Percentiles rank a stretch among this genome's conserved stretches.
These are phyloP conservation scores for Psilocybe cyanescens DNA, from an alignment of 768 basidiomycete species.

Conservation along the genomic window DNA sequence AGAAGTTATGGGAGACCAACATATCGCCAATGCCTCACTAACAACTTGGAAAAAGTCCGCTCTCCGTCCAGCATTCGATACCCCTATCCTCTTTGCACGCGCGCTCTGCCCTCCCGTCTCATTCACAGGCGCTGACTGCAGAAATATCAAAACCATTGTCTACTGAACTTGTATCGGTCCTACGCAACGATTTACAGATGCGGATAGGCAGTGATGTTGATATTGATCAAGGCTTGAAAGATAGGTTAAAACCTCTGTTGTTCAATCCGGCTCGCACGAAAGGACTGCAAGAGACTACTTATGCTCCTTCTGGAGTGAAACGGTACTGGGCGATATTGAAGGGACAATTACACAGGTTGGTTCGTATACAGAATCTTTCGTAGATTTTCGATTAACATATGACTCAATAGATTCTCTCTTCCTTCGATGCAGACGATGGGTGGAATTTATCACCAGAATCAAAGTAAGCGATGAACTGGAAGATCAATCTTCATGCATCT, in stretches of 20 bases:
- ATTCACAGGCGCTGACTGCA: constrained; percentile 69
- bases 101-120: constrained; percentile 74
- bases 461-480: constrained; percentile 17
- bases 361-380: constrained; percentile 10
- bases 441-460: constrained; percentile 20
- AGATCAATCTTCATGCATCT: constrained; percentile 60
- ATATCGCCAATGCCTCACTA: constrained; percentile 9
- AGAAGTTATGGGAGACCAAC: constrained; percentile 54
- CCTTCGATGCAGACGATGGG: constrained; percentile 60
- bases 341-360: constrained; percentile 63
- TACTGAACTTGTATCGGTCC: constrained; percentile 72
- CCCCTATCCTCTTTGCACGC: constrained; percentile 72
- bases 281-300: constrained; percentile 71
- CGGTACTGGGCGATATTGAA: constrained; percentile 64
- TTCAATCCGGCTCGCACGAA: constrained; percentile 77
- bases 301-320: constrained; percentile 69
- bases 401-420: constrained; percentile 57
- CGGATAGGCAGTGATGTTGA: constrained; percentile 35
- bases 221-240: constrained; percentile 52
- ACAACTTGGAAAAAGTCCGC: constrained; percentile 21
- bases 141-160: constrained; percentile 81
- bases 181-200: constrained; percentile 67
- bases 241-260: constrained; percentile 74
- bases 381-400: not conserved
- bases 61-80: constrained; percentile 35